Base-by-base conservation (phyloP, 306 rosid genomes). In the Castanea crenata region DNA sequence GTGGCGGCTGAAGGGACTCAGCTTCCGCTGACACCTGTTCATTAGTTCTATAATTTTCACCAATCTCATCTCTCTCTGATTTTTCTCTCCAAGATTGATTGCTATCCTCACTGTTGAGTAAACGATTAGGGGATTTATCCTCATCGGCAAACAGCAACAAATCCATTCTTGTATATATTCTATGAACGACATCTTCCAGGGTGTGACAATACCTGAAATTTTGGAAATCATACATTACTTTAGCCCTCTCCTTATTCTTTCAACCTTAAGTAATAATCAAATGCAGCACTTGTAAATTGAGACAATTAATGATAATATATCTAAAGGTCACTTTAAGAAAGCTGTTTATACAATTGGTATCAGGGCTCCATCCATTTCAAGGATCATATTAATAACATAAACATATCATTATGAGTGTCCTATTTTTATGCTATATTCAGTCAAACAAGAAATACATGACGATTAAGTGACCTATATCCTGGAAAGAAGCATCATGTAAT, bases 91-190 rank as follows among this genome's bases (percentile, higher is more conserved):
- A 78, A 57, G 97, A 83, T 56, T 74, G 84, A 86, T 65, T 86
- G 84, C 96, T 91, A 71, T 91, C 99, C 90, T 92, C 96, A 6
- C 97, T 95, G 83, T 83, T 82, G 84, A 82, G 82, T 69, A 86
- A 79, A 78, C 46, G 74, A 89, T 78, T 78, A 3, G 91, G 85
- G 62, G 75, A 85, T 78, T 85, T 90, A 70, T 87, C 91, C 82
- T 85, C 92, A 38, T 91, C 87, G 13, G 80, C 88, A 85, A 92
- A 89, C 74, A 85, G 83, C 83, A 88, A 81, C 73, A 95, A 71
- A 78, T 95, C 99, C 98, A 95, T 90, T 87, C 83, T 91, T 76
- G 46, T 80, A 83, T 87, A 90, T 82, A 94, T 88, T 84, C 63
- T 89, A 55, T 88, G 85, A 76, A 94, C 91, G 56, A 90, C 85